Percentiles rank a stretch among this genome's conserved stretches.
These are phyloP conservation scores for Aegilops speltoides DNA, from an alignment of 176 grass and related monocot species.

Conservation along the genomic window DNA sequence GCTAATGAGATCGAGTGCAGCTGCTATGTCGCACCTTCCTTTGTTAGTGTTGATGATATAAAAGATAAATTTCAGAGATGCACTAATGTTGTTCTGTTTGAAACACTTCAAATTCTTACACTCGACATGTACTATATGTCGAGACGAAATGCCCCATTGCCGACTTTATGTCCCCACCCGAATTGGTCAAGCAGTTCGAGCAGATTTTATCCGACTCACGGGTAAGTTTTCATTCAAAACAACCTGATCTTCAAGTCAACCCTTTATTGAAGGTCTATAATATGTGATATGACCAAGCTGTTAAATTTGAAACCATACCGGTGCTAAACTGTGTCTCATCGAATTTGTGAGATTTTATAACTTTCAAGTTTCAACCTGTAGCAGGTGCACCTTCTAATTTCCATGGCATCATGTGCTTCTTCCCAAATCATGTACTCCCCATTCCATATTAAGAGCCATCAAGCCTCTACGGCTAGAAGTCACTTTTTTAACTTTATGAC, in stretches of 20 bases:
- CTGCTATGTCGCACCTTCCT: constrained; percentile 58
- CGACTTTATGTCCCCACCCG: constrained; percentile 36
- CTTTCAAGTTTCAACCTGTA: too few species aligned
- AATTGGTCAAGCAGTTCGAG: constrained; percentile 63
- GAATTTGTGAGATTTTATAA: background rate
- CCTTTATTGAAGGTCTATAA: background rate
- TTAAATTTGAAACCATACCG: background rate
- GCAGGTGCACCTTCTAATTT: too few species aligned
- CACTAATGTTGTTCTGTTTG: background rate
- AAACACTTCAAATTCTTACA: background rate
- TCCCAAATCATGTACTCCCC: too few species aligned
- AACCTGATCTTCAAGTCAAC: background rate
- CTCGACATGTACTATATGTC: background rate
- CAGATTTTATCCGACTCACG: constrained; percentile 43
- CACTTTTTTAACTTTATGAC: too few species aligned
- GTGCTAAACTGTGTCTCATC: background rate
- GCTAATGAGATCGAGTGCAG: constrained; percentile 51
- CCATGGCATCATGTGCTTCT: too few species aligned
- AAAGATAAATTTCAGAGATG: constrained; percentile 29
- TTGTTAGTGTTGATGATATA: constrained; percentile 60
- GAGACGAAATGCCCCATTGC: constrained; percentile 52
- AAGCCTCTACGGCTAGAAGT: too few species aligned
- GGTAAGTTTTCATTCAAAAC: constrained; percentile 33
- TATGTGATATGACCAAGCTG: background rate
- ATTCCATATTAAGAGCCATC: too few species aligned